Percentiles rank a stretch among this genome's conserved stretches.
Evolutionary conservation across 331 rosid species (phyloP).

Genomic region (Malus hybrid): DNA sequence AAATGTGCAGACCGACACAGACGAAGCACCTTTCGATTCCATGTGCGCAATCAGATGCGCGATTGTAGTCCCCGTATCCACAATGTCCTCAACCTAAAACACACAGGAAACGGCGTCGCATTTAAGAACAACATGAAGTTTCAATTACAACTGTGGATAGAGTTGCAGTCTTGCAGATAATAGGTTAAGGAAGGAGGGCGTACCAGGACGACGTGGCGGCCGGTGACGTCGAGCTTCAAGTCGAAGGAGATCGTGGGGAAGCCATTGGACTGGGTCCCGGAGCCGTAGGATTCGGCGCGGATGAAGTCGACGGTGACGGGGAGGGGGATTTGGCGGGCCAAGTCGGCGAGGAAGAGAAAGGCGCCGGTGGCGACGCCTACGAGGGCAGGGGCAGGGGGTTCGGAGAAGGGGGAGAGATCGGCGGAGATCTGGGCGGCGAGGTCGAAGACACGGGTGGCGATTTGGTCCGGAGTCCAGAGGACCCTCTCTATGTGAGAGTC

Average conservation of each 20-base stretch:
- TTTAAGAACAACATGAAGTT: not conserved
- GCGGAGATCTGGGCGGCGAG: constrained; percentile 51
- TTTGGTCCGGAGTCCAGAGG: constrained; percentile 58
- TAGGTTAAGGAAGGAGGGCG: too few species aligned
- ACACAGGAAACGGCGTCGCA: not conserved
- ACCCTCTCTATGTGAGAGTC: constrained; percentile 50
- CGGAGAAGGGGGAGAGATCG: constrained; percentile 23
- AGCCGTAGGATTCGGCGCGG: constrained; percentile 67
- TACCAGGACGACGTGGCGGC: constrained; percentile 68
- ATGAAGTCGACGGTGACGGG: constrained; percentile 58
- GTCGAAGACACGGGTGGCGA: constrained; percentile 51
- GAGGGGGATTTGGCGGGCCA: constrained; percentile 52
- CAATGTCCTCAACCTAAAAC: constrained; percentile 74
- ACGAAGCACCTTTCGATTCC: constrained; percentile 69
- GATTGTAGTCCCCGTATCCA: constrained; percentile 72
- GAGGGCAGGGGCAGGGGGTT: constrained; percentile 43
- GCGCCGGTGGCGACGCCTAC: constrained; percentile 90
- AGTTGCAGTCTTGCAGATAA: too few species aligned
- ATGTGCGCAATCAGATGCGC: constrained; percentile 44
- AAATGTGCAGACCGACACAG: constrained; percentile 74
- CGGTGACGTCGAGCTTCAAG: constrained; percentile 54
- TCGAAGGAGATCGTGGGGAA: constrained; percentile 48
- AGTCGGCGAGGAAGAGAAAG: constrained; percentile 67
- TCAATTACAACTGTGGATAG: too few species aligned
- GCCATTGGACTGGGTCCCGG: constrained; percentile 47